Conservation (phyloP, 345 rosid genomes). For the Boechera stricta region DNA sequence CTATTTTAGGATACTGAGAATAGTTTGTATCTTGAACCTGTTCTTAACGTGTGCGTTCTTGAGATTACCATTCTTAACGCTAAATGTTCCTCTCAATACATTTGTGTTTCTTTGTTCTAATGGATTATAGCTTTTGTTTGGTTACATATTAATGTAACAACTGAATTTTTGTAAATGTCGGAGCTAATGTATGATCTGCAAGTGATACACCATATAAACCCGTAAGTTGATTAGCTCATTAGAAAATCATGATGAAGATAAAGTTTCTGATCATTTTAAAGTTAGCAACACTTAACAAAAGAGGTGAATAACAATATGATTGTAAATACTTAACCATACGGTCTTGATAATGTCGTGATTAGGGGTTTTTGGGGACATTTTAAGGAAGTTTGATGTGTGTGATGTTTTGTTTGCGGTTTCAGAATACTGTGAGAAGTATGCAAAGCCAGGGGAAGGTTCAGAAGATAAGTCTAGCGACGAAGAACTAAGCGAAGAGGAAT, state of each 20-base stretch:
- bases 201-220: background rate
- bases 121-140: slow-evolving; percentile 4
- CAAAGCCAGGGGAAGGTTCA: slow-evolving; percentile 72
- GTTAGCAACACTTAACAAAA: background rate
- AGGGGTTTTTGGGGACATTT: background rate
- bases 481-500: slow-evolving; percentile 86
- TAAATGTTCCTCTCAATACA: background rate
- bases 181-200: background rate
- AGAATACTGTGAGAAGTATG: slow-evolving; percentile 91
- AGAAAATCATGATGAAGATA: background rate
- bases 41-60: background rate
- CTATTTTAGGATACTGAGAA: slow-evolving; percentile 4
- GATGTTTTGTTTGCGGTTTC: slow-evolving; percentile 21
- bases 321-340: background rate
- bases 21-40: background rate
- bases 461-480: slow-evolving; percentile 87
- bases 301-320: slow-evolving; percentile 4
- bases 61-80: background rate
- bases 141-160: background rate
- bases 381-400: background rate
- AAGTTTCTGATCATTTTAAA: background rate
- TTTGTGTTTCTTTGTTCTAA: background rate
- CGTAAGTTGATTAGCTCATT: background rate
- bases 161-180: background rate
- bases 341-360: background rate